A percentile compares a stretch with the other conserved stretches of the same genome.
Evolutionary conservation across 495 filamentous ascomycete species (phyloP).

Genomic region (Collariella sp.): DNA sequence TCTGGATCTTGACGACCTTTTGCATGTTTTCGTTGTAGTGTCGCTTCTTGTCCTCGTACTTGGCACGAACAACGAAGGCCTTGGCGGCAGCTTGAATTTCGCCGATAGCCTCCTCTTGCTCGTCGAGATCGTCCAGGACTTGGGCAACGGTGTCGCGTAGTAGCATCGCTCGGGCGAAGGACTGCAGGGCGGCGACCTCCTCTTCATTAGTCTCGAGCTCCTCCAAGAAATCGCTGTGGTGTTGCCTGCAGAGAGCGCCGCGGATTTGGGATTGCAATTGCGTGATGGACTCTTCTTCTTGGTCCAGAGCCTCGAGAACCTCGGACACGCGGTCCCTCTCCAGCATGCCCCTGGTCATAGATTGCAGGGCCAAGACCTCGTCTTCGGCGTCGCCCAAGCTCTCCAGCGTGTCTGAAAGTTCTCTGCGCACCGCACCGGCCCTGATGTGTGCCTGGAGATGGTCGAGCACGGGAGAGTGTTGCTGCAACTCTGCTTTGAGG

Average conservation of each 20-base stretch:
- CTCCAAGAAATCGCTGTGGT: constrained; percentile 43
- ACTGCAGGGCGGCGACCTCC: constrained; percentile 61
- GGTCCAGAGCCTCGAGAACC: constrained; percentile 49
- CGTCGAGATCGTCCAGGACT: constrained; percentile 65
- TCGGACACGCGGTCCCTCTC: constrained; percentile 38
- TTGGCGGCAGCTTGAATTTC: constrained; percentile 69
- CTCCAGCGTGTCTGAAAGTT: constrained; percentile 37
- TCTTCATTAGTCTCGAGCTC: constrained; percentile 49
- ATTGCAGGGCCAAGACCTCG: constrained; percentile 38
- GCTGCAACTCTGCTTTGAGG: constrained; percentile 32
- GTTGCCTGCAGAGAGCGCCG: constrained; percentile 49
- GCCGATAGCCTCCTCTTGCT: constrained; percentile 63
- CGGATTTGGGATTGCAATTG: constrained; percentile 64
- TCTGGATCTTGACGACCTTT: constrained; percentile 97
- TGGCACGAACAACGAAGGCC: constrained; percentile 61
- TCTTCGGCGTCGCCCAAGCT: constrained; percentile 34
- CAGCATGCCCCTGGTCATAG: constrained; percentile 46
- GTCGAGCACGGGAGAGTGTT: constrained; percentile 27
- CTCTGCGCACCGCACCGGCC: constrained; percentile 41
- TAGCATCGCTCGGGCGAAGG: constrained; percentile 67
- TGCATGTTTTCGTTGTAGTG: constrained; percentile 96
- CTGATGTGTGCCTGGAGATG: constrained; percentile 37
- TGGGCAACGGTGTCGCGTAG: constrained; percentile 61
- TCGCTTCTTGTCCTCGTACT: constrained; percentile 73
- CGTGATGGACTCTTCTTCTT: constrained; percentile 48